Evolutionary conservation across 306 rosid species (phyloP).

Genomic region (Glycine tomentella): DNA sequence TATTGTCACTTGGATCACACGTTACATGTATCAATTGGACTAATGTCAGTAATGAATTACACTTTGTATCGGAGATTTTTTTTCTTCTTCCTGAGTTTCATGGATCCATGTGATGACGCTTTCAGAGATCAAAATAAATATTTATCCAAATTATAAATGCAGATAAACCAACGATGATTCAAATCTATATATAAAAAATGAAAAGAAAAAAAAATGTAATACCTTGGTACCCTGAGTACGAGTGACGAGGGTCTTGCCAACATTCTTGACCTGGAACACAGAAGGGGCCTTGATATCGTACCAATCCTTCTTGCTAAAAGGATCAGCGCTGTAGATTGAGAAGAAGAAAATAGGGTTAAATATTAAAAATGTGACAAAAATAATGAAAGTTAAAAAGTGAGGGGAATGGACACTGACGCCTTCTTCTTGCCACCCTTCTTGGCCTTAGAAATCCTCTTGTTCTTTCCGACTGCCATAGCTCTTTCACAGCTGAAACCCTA

Average conservation of each 20-base stretch:
- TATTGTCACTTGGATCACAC: background rate
- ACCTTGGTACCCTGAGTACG: constrained; percentile 99
- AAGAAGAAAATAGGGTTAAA: background rate
- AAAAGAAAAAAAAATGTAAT: background rate
- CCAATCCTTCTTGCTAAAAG: constrained; percentile 98
- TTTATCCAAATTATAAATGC: no score
- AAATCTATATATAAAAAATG: background rate
- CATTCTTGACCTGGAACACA: constrained; percentile 67
- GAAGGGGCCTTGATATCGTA: constrained; percentile 93
- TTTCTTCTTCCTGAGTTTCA: no score
- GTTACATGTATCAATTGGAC: background rate
- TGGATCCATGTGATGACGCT: no score
- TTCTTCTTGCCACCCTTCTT: constrained; percentile 99
- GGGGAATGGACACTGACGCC: constrained; percentile 56
- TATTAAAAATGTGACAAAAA: background rate
- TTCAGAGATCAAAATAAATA: no score
- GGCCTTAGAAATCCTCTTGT: constrained; percentile 93
- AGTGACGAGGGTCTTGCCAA: constrained; percentile 88
- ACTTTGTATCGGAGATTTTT: background rate
- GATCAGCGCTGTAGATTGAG: constrained; percentile 68
- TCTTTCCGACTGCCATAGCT: constrained; percentile 89
- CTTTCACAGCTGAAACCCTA: no score
- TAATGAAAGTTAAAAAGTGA: background rate
- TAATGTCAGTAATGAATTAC: background rate
- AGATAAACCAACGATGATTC: background rate